Base-by-base conservation (phyloP, 192 early-diverging fungal species). In the Backusella liffmaniae region DNA sequence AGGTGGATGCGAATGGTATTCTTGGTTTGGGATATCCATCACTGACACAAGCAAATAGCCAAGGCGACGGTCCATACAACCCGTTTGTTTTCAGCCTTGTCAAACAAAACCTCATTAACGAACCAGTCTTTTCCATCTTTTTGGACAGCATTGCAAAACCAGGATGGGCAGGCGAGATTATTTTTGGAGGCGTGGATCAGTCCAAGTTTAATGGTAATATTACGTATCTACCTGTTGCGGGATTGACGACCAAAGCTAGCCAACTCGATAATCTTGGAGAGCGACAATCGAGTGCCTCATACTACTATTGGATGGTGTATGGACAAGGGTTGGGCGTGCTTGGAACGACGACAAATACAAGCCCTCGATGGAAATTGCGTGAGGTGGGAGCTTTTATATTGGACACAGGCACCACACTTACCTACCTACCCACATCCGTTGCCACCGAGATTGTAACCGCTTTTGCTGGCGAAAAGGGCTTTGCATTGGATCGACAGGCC, bases 101-200 rank as follows among this genome's bases (percentile, higher is more conserved):
- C 0, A 29, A 73, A 6, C 53, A 78, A 23, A 67, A 70, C n/a
- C 6, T 78, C 18, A 78, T 82, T 12, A 15, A 56, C 9, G 29
- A 82, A 9, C 73, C 80, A 3, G 34, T 82, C 10, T 82, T 82
- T 67, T 75, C 76, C 10, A 73, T 82, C n/a, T 82, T 51, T 26
- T 49, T 82, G 5, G 75, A 78, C 23, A 66, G 46, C 35, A 73
- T 41, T 15, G 36, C 44, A 8, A 41, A 62, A 29, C 34, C 46
- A 34, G 80, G 80, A 30, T 77, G 73, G 49, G 72, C 76, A 1
- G 89, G 88, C 1, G 83, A 86, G 70, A 79, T 91, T 21, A 81
- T 79, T 21, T 82, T 91, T 77, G 87, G 86, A 37, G 88, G 88
- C 26, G 74, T 86, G 53, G 88, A 89, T 72, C 7, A 41, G 0